phyloP scores from a whole-genome alignment of 805 yeast species.

The Metschnikowia colocasiae region DNA sequence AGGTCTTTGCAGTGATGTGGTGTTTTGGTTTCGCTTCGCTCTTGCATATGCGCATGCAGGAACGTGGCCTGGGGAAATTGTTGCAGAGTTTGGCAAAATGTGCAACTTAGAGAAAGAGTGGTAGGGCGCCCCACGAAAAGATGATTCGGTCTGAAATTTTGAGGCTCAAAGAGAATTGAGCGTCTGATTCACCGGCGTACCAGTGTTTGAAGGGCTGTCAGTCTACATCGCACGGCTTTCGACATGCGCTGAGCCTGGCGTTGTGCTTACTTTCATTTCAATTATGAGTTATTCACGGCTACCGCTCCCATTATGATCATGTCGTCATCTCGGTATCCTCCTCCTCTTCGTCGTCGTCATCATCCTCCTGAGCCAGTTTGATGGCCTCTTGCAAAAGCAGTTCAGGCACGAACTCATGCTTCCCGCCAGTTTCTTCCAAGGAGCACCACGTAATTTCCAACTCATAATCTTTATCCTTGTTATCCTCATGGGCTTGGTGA shows the following conservation, averaged over 20 bases:
- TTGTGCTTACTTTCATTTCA: not conserved
- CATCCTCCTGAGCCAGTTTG: slow-evolving; percentile 77
- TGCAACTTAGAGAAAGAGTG: too few species aligned
- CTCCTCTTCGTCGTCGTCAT: slow-evolving; percentile 71
- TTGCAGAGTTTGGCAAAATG: not conserved
- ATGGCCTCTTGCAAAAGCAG: slow-evolving; percentile 80
- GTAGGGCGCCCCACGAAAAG: too few species aligned
- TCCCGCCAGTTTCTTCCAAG: slow-evolving; percentile 67
- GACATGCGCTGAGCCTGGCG: not conserved
- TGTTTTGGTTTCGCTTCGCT: slow-evolving; percentile 4
- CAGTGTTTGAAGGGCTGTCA: not conserved
- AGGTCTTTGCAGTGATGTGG: not conserved
- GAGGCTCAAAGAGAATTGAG: too few species aligned
- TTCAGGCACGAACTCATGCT: slow-evolving; percentile 76
- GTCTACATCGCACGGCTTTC: not conserved
- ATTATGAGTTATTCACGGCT: slow-evolving; percentile 2
- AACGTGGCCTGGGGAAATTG: not conserved
- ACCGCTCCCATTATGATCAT: not conserved
- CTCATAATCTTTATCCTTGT: slow-evolving; percentile 95
- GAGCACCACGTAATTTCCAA: slow-evolving; percentile 91
- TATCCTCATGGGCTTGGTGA: slow-evolving; percentile 93
- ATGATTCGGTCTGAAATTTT: too few species aligned
- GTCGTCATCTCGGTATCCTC: slow-evolving; percentile 36
- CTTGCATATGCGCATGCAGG: slow-evolving; percentile 4
- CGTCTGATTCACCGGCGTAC: not conserved